Conservation (phyloP, 2,329 filamentous ascomycete genomes). For the Xylaria sp. region DNA sequence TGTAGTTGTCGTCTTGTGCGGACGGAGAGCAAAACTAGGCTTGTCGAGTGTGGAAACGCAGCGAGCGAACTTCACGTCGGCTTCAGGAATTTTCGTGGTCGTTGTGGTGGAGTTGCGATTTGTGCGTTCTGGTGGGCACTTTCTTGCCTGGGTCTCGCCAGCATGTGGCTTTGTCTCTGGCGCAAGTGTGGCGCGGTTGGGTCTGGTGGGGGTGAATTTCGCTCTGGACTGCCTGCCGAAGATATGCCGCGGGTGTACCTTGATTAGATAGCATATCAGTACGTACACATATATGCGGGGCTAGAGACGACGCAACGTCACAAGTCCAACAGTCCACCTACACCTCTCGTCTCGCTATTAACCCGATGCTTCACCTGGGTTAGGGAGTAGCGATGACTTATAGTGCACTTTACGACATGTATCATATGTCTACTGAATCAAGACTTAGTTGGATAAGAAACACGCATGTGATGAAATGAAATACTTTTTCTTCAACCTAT, state of each 20-base stretch:
- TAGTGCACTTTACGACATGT: not conserved
- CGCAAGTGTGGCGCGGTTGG: constrained; percentile 14
- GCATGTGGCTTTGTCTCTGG: constrained; percentile 28
- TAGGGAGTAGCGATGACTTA: not conserved
- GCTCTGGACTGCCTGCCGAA: constrained; percentile 66
- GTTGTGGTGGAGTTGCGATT: constrained; percentile 37
- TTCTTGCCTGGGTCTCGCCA: constrained; percentile 34
- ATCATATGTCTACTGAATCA: not conserved
- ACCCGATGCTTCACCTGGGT: not conserved
- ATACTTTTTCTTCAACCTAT: not conserved
- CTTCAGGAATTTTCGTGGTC: constrained; percentile 35
- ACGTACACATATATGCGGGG: not conserved
- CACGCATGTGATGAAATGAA: not conserved
- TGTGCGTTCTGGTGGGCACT: constrained; percentile 37
- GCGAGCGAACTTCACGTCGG: constrained; percentile 32
- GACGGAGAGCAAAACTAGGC: constrained; percentile 31
- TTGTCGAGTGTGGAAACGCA: constrained; percentile 38
- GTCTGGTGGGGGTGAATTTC: constrained; percentile 43
- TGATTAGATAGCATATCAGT: not conserved
- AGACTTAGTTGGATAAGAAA: not conserved
- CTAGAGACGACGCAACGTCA: not conserved
- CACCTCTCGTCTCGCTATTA: too few relatives aligned
- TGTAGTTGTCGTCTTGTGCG: constrained; percentile 30
- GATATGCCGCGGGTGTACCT: constrained; percentile 22
- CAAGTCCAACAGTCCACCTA: too few relatives aligned